Evolutionary conservation across 1,139 yeast species (phyloP).

Genomic region (Yamadazyma atlantica): DNA sequence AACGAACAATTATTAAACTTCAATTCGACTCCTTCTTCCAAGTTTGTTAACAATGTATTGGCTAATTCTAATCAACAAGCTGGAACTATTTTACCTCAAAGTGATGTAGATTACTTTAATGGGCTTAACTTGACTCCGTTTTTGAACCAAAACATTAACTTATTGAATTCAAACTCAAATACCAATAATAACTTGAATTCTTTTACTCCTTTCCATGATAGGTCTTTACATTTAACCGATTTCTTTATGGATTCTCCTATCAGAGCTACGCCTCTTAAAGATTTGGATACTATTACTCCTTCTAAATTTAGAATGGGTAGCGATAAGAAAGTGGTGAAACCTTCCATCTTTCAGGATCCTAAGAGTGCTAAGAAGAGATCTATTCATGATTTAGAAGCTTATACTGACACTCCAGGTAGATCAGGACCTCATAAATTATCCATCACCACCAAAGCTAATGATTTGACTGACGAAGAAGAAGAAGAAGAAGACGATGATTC

Average conservation of each 20-base stretch:
- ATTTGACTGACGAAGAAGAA: constrained; percentile 17
- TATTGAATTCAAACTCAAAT: constrained; percentile 16
- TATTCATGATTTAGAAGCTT: constrained; percentile 25
- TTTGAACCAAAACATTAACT: constrained; percentile 38
- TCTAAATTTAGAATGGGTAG: constrained; percentile 35
- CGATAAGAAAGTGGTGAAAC: constrained; percentile 15
- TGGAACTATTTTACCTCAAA: constrained; percentile 9
- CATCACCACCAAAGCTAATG: constrained; percentile 21
- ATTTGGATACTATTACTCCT: constrained; percentile 44
- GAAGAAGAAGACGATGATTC: constrained; percentile 15
- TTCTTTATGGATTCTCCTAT: constrained; percentile 49
- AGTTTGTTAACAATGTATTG: constrained; percentile 22
- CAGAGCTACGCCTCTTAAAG: constrained; percentile 30
- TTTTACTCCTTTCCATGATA: constrained; percentile 47
- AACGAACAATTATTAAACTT: constrained; percentile 36
- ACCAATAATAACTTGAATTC: constrained; percentile 13
- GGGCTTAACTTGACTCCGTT: constrained; percentile 48
- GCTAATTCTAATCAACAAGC: constrained; percentile 11
- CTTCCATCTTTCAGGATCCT: constrained; percentile 22
- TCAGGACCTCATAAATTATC: constrained; percentile 34
- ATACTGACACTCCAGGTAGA: constrained; percentile 39
- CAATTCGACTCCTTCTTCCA: constrained; percentile 39
- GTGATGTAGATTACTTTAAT: constrained; percentile 33
- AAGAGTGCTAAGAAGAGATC: constrained; percentile 35
- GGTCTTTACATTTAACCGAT: constrained; percentile 42